These are phyloP conservation scores for Stramenopiles sp. DNA, from an alignment of 352 stramenopile genomes.

Conservation along the genomic window DNA sequence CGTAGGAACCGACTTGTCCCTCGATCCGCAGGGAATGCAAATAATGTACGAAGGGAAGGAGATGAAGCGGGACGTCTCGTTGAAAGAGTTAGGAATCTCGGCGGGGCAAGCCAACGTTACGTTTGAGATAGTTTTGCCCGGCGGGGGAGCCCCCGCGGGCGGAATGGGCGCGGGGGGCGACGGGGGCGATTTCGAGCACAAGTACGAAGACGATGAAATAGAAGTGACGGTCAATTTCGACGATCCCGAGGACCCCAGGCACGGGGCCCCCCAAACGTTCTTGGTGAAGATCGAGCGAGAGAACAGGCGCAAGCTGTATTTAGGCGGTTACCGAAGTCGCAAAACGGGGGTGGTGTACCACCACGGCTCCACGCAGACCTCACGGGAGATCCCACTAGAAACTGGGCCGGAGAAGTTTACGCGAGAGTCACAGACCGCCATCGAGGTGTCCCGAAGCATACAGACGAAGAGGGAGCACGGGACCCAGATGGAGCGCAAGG, in stretches of 20 bases:
- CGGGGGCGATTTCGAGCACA: conserved; percentile 25
- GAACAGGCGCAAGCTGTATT: conserved; percentile 45
- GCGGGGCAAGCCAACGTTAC: conserved; percentile 13
- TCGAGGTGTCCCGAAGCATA: conserved; percentile 40
- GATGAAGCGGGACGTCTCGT: conserved; percentile 34
- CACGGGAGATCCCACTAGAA: conserved; percentile 8
- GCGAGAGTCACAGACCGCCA: conserved; percentile 64
- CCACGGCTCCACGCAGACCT: conserved; percentile 53
- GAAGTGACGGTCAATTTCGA: conserved; percentile 45
- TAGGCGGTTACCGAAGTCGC: conserved; percentile 62
- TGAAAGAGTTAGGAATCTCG: conserved; percentile 33
- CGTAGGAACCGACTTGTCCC: conserved; percentile 24
- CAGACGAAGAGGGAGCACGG: conserved; percentile 64
- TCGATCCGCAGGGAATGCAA: not conserved
- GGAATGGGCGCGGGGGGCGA: not conserved
- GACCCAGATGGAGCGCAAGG: conserved; percentile 56
- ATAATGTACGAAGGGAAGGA: conserved; percentile 36
- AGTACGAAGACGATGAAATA: conserved; percentile 58
- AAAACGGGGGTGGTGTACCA: conserved; percentile 65
- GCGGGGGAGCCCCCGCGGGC: not conserved
- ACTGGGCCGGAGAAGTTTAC: conserved; percentile 30
- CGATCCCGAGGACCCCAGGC: conserved; percentile 20
- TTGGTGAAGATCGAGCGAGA: conserved; percentile 51
- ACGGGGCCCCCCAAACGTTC: conserved; percentile 30
- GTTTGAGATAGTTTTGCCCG: conserved; percentile 28